Evolutionary conservation across 768 basidiomycete species (phyloP), one percentile per base, ranked within the genome.

Genomic region (Epithele typhae): DNA sequence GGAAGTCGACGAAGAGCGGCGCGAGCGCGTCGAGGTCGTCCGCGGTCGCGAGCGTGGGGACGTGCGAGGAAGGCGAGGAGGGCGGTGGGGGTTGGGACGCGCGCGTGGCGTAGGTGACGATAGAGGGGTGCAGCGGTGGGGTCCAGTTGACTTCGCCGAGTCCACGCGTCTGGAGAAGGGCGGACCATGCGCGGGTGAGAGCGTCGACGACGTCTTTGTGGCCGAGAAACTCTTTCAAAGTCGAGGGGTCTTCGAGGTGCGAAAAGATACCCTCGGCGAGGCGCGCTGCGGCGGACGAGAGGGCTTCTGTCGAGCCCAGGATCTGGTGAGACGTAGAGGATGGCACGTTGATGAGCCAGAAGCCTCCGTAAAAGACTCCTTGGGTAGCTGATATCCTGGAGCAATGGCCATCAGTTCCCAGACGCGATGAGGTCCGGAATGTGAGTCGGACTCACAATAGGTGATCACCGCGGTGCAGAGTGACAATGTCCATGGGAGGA

Each of bases 21-120:
- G 21, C 25, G 39, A 51, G 27, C 4, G 50, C 32, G 5, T 46
- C 52, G 11, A 53, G 41, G 21, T 34, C 42, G 22, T 33, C 34
- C 17, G 19, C 22, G 15, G 35, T 41, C n/a, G 55, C 49, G 17
- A 18, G 37, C 4, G 25, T 25, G 21, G 51, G 21, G 11, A 17
- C 35, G 35, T 39, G 41, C 11, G 34, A 10, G 1, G 37, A 24
- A 25, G 47, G 38, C 1, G 47, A n/a, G 2, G 51, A 21, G 1
- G 43, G 19, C 1, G 46, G 42, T 5, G 51, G 42, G 19, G 51
- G 51, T 2, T 53, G 18, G n/a, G 52, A 51, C 12, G 45, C 49
- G 4, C 37, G 49, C 12, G 52, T 51, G 8, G 52, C 52, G 24
- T 48, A 53, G 24, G 33, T 39, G 17, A 39, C 39, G 19, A 46